phyloP scores from a whole-genome alignment of 1,284 basidiomycete genomes.

The Flammula alnicola region DNA sequence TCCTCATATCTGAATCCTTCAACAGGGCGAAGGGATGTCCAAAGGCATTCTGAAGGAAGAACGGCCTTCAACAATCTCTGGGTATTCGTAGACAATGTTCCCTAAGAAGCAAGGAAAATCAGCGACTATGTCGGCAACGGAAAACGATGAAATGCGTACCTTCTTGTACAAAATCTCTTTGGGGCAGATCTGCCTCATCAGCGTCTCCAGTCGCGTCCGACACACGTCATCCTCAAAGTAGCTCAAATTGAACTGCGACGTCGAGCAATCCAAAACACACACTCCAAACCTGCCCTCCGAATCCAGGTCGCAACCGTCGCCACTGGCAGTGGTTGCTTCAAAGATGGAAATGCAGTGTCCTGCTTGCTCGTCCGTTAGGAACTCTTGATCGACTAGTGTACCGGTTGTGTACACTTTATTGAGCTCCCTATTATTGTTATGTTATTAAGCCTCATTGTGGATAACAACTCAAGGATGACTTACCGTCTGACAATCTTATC shows the following conservation, averaged over 20 bases:
- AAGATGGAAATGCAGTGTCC: slow-evolving; percentile 95
- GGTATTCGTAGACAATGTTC: slow-evolving; percentile 82
- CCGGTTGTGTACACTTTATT: slow-evolving; percentile 97
- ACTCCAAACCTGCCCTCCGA: slow-evolving; percentile 78
- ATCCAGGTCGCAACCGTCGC: slow-evolving; percentile 51
- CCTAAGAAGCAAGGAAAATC: slow-evolving; percentile 47
- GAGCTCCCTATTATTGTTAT: slow-evolving; percentile 67
- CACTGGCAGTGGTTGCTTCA: slow-evolving; percentile 50
- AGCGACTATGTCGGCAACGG: neutral
- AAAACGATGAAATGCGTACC: slow-evolving; percentile 46
- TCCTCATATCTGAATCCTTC: slow-evolving; percentile 82
- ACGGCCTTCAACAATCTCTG: slow-evolving; percentile 81
- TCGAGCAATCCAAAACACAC: slow-evolving; percentile 95
- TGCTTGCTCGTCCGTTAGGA: slow-evolving; percentile 92
- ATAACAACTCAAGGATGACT: slow-evolving; percentile 4
- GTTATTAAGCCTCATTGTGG: neutral
- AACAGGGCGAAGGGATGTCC: slow-evolving; percentile 83
- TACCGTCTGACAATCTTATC: slow-evolving; percentile 85
- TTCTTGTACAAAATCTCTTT: slow-evolving; percentile 95
- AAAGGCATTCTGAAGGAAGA: slow-evolving; percentile 79
- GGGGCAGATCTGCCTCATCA: slow-evolving; percentile 90
- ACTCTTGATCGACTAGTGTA: slow-evolving; percentile 90
- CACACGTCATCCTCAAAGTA: slow-evolving; percentile 93
- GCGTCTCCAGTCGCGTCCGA: slow-evolving; percentile 91
- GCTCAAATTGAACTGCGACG: slow-evolving; percentile 94